Evolutionary conservation across 1,139 yeast species (phyloP).

Genomic region (Candida dubliniensis): DNA sequence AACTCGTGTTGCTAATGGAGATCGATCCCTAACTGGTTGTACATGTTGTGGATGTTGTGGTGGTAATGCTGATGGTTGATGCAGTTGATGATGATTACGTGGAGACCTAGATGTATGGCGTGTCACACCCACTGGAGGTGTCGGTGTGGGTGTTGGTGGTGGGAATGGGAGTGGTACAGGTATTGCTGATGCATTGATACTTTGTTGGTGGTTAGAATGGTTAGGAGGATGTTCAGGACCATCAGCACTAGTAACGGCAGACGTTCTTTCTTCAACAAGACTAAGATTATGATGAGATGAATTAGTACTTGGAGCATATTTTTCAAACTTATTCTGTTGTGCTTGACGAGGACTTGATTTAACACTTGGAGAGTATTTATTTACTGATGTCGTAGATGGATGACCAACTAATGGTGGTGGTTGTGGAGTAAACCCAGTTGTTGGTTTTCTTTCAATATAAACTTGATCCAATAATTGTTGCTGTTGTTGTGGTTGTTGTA

Average conservation of each 20-base stretch:
- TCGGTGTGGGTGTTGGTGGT: background rate
- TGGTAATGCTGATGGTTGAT: background rate
- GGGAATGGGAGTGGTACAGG: background rate
- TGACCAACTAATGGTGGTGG: conserved; percentile 18
- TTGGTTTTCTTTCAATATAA: conserved; percentile 8
- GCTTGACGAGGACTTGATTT: conserved; percentile 7
- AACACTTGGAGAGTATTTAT: conserved; percentile 20
- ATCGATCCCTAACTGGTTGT: conserved; percentile 1
- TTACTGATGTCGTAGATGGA: conserved; percentile 18
- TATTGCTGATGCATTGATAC: background rate
- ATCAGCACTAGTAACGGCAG: background rate
- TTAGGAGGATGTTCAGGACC: background rate
- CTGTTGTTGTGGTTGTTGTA: too few species aligned
- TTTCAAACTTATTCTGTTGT: conserved; percentile 8
- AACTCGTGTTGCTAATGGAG: conserved; percentile 9
- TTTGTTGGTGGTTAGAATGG: background rate
- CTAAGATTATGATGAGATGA: conserved; percentile 26
- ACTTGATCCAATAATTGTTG: background rate
- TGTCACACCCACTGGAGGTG: background rate
- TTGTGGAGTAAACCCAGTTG: conserved; percentile 2
- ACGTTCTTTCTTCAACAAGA: conserved; percentile 13
- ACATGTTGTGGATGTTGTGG: background rate
- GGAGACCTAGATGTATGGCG: background rate
- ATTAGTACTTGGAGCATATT: conserved; percentile 29
- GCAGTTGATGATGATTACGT: background rate